Evolutionary conservation across 352 stramenopile species (phyloP).

Genomic region (Globisporangium abappressorium): DNA sequence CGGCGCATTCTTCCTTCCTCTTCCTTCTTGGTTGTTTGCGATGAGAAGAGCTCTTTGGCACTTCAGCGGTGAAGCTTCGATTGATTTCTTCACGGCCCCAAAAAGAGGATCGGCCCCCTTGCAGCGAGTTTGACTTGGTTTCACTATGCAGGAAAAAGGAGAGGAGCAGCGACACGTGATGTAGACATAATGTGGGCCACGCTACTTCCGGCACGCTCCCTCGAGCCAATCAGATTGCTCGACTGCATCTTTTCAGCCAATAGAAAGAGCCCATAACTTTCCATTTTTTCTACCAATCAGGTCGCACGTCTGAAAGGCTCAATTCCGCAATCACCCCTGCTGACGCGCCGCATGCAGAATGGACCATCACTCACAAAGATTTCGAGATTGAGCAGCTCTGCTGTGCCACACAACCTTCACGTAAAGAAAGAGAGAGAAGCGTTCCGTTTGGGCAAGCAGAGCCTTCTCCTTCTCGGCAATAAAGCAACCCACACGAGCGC

Average conservation of each 20-base stretch:
- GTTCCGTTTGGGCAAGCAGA: background rate
- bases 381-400: background rate
- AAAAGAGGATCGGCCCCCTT: background rate
- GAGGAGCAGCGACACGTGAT: background rate
- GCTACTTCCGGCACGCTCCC: slow-evolving; percentile 8
- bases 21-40: slow-evolving; percentile 6
- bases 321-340: background rate
- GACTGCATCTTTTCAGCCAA: background rate
- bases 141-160: background rate
- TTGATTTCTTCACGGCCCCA: slow-evolving; percentile 14
- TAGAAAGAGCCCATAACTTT: background rate
- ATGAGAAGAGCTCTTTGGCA: slow-evolving; percentile 16
- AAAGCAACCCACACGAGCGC: slow-evolving; percentile 3
- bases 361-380: slow-evolving; percentile 7
- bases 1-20: slow-evolving; percentile 52
- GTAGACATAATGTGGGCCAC: slow-evolving; percentile 9
- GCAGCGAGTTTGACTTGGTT: background rate
- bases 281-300: background rate
- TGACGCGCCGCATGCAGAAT: background rate
- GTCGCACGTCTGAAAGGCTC: background rate
- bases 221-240: slow-evolving; percentile 11
- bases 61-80: slow-evolving; percentile 14
- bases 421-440: slow-evolving; percentile 11
- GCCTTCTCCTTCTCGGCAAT: background rate
- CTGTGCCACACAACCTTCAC: slow-evolving; percentile 12